Base-by-base conservation (phyloP, 768 basidiomycete genomes). In the Chalciporus sphaerocephalus region DNA sequence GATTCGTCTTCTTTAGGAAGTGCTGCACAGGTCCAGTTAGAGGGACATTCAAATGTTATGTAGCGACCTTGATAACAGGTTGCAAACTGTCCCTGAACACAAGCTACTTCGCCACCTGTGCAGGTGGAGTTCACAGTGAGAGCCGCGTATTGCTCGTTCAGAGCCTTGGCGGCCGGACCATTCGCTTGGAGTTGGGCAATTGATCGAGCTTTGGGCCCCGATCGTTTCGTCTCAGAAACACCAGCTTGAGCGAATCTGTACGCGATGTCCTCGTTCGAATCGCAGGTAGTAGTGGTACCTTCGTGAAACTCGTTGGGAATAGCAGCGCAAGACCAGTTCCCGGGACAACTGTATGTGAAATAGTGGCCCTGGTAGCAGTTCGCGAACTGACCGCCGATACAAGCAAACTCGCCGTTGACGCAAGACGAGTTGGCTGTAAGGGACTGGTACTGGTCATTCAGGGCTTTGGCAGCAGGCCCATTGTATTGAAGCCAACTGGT, bases 401-500 rank as follows among this genome's bases (percentile, higher is more conserved):
- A 61, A 22, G 59, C 59, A 18, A 46, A 1, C 1, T 60, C 33
- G 2, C 53, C 59, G 11, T 51, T 37, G 6, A 33, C 46, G 41
- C 59, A 60, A 15, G 56, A 13, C 17, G 56, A 60, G 47, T 18
- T 46, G 15, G 39, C 23, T n/a, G 47, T 51, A 32, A 60, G 35
- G 4, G 50, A 10, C 0, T 27, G 30, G 16, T 60, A 60, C 25
- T 60, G 50, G 27, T 57, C 51, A 20, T 60, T 60, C n/a, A 60
- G 44, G 17, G 49, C 53, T n/a, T 58, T 47, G 11, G 59, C 53
- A 37, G 56, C 59, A 17, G 51, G 55, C 15, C 55, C 58, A 1
- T 60, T 60, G n/a, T 60, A 47, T 39, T 60, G 56, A 21, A 60
- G 47, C 38, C 34, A 57, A 20, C 35, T 18, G 39, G 44, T 48